phyloP scores from a whole-genome alignment of 495 filamentous ascomycete species.

The Penicillium maclennaniae region DNA sequence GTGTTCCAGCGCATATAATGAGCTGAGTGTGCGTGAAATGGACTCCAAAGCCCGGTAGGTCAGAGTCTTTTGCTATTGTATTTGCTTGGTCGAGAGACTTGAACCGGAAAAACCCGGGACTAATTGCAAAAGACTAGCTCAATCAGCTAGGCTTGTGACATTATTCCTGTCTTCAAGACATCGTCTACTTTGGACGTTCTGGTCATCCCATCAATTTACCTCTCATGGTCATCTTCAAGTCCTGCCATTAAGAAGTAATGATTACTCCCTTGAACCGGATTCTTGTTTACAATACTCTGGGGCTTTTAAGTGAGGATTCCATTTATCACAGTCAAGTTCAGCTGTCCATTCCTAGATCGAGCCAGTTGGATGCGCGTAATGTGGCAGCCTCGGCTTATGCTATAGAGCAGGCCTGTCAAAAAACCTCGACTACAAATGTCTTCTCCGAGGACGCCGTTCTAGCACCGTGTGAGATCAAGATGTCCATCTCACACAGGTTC shows the following conservation, averaged over 20 bases:
- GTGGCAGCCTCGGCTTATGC: slow-evolving; percentile 12
- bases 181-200: not conserved
- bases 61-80: not conserved
- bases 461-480: not conserved
- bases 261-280: slow-evolving; percentile 6
- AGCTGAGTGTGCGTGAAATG: not conserved
- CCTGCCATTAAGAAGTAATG: slow-evolving; percentile 10
- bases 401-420: slow-evolving; percentile 2
- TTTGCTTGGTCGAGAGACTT: not conserved
- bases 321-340: slow-evolving; percentile 10
- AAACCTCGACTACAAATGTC: not conserved
- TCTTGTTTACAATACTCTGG: slow-evolving; percentile 14
- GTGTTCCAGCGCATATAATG: not conserved
- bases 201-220: not conserved
- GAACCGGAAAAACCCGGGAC: not conserved
- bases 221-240: not conserved
- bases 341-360: slow-evolving; percentile 9
- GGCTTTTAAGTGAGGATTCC: slow-evolving; percentile 14
- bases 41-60: no score
- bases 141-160: not conserved
- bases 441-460: not conserved
- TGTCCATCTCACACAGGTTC: not conserved
- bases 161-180: not conserved
- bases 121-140: not conserved
- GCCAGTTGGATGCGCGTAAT: slow-evolving; percentile 10